Percentiles rank a stretch among this genome's conserved stretches.
phyloP scores from a whole-genome alignment of 306 rosid genomes.

The Canavalia ensiformis region DNA sequence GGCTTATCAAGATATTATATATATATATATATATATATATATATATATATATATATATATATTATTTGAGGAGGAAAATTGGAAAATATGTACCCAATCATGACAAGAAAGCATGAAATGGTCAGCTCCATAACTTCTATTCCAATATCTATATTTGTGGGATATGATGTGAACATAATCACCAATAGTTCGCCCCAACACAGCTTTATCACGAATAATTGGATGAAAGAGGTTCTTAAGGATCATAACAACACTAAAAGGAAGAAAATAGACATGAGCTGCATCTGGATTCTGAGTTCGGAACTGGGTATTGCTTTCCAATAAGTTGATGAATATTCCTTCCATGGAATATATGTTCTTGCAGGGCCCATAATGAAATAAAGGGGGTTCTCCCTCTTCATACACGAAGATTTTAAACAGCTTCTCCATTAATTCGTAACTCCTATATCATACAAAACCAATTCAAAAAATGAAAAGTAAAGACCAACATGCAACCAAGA shows the following conservation, averaged over 20 bases:
- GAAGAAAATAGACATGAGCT: slow-evolving; percentile 72
- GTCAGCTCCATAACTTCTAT: slow-evolving; percentile 76
- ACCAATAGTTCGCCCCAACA: slow-evolving; percentile 61
- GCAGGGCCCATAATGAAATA: slow-evolving; percentile 73
- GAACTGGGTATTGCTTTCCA: slow-evolving; percentile 59
- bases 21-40: too few relatives aligned
- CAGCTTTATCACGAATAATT: slow-evolving; percentile 66
- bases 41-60: too few relatives aligned
- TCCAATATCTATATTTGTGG: slow-evolving; percentile 64
- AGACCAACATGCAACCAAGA: too few relatives aligned
- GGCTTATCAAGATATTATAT: too few relatives aligned
- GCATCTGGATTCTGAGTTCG: slow-evolving; percentile 60
- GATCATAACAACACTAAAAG: slow-evolving; percentile 74
- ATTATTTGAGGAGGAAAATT: background rate
- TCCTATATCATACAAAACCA: slow-evolving; percentile 50
- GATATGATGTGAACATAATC: slow-evolving; percentile 66
- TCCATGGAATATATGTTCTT: slow-evolving; percentile 75
- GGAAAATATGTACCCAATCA: slow-evolving; percentile 65
- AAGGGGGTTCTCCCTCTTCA: slow-evolving; percentile 73
- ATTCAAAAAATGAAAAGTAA: background rate
- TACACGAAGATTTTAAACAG: slow-evolving; percentile 65
- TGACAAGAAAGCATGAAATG: slow-evolving; percentile 78
- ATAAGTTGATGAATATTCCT: slow-evolving; percentile 65
- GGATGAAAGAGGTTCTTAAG: slow-evolving; percentile 66
- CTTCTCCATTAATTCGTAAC: slow-evolving; percentile 65